These are phyloP conservation scores for Phytophthora citricola DNA, from an alignment of 352 stramenopile genomes.

Conservation along the genomic window DNA sequence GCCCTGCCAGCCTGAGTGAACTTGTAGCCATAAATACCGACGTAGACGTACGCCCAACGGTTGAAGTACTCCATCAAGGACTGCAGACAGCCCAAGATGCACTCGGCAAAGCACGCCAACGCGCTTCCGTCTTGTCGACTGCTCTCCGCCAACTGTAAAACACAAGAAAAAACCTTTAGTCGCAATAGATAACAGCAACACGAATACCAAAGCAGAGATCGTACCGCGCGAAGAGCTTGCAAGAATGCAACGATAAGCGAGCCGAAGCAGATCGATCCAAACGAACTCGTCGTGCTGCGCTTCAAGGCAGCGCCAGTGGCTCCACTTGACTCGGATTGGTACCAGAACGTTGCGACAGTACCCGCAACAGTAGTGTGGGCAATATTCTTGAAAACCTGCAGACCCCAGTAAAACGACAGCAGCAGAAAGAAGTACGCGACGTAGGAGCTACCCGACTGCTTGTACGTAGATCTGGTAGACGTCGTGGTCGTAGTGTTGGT, in stretches of 20 bases:
- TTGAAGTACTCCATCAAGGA: slow-evolving; percentile 94
- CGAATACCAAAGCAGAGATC: not conserved
- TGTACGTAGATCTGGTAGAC: slow-evolving; percentile 42
- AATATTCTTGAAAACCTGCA: slow-evolving; percentile 93
- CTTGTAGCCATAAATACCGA: slow-evolving; percentile 94
- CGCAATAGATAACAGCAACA: too few species aligned
- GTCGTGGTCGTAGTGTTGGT: slow-evolving; percentile 26
- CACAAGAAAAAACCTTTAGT: slow-evolving; percentile 1
- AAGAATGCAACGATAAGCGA: slow-evolving; percentile 95
- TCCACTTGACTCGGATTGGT: slow-evolving; percentile 84
- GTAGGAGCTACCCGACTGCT: slow-evolving; percentile 43
- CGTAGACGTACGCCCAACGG: slow-evolving; percentile 95
- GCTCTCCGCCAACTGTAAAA: slow-evolving; percentile 68
- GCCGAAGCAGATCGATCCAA: slow-evolving; percentile 96
- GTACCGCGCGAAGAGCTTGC: slow-evolving; percentile 84
- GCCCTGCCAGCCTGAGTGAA: slow-evolving; percentile 94
- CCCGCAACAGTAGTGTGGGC: slow-evolving; percentile 93
- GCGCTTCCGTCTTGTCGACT: slow-evolving; percentile 74
- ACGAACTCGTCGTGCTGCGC: slow-evolving; percentile 90
- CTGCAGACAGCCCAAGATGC: slow-evolving; percentile 84
- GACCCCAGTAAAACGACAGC: slow-evolving; percentile 96
- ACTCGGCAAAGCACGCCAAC: slow-evolving; percentile 83
- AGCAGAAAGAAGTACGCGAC: slow-evolving; percentile 55
- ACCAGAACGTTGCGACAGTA: slow-evolving; percentile 97
- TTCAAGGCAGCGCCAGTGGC: slow-evolving; percentile 86